Evolutionary conservation across 176 grass and related monocot genomes (phyloP), one percentile per base, ranked within the genome.

Genomic region (Cenchrus purpureus): DNA sequence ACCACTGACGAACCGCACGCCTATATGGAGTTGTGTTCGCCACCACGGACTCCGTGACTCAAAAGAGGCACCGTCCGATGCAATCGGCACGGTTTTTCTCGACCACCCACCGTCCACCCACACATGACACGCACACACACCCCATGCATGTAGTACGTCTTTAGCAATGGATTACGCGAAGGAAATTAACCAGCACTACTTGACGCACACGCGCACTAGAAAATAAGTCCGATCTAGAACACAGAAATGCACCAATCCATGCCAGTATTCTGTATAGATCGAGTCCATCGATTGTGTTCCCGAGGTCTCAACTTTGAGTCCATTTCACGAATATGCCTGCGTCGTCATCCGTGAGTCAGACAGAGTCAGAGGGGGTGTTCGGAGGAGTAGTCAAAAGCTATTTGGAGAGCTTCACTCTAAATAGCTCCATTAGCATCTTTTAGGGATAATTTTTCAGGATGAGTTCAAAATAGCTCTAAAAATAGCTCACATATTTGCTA

Each of bases 221-320:
- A 48, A 43, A 71, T 50, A 25, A 49, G 22, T 42, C 44, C 25
- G 69, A 72, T 50, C 69, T 11, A 72, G 69, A 72, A 45, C 69
- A 72, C 69, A 48, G 68, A 71, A 48, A 71, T 17, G 8, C 9
- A 48, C 43, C 5, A 7, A 43, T 14, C 1, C 50, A 51, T 32
- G 31, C 31, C 44, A 46, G 44, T 46, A 13, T 50, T 50, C 5
- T 50, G 7, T 72, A 28, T 72, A 12, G 12, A n/a, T 14, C 69
- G 69, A 72, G 69, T 50, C 7, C 71, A 17, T 74, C 25, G 49
- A 74, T 29, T 13, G 13, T 74, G 7, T 53, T 53, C 12, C 25
- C 71, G 4, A 74, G 50, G 49, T 15, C 49, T 17, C 15, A 53
- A 15, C 72, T 74, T 74, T 74, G 72, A 74, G 72, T 74, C 51